Base-by-base conservation (phyloP, 305 asterid species). In the Caryopteris hybrid region DNA sequence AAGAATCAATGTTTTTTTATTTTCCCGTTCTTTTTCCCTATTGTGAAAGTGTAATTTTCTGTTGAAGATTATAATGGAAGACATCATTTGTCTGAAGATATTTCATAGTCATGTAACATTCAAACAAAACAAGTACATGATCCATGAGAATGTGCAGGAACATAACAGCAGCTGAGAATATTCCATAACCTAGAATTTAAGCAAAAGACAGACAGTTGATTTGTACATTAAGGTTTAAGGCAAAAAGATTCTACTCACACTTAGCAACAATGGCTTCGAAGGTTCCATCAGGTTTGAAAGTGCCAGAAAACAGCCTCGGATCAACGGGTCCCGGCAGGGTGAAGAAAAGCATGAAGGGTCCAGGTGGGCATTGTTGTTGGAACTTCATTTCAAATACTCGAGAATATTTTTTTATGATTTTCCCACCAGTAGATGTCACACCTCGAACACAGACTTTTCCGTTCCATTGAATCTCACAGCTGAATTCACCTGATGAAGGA, bases 271-370 rank as follows among this genome's bases (percentile, higher is more conserved):
- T 81, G 7, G 74, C 98, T 79, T 92, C 98, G 13, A 92, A 85
- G 72, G 88, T 83, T 65, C 96, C 96, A 73, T 92, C 93, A 8
- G 91, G 75, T 74, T 92, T 76, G 80, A 86, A 90, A 66, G 52
- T 70, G 68, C 91, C 91, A 42, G 80, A 43, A 48, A 88, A 79
- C 72, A 90, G 52, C 76, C 89, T 84, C 0, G 97, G 96, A 74
- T 92, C 97, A 48, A 92, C 96, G 20, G 95, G 89, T 41, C 97
- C 97, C 0, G 97, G 97, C 45, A 92, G 90, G 10, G 70, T 75
- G 81, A 92, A 92, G 72, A 76, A 88, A 52, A 92, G 75, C 4
- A 74, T 77, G 84, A 92, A 92, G 34, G 97, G 88, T 64, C 98
- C 97, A 8, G 97, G 88, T 3, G 89, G 86, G 69, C 93, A 86